These are phyloP conservation scores for Penicillium thymicola DNA, from an alignment of 2,329 filamentous ascomycete species.

Conservation along the genomic window DNA sequence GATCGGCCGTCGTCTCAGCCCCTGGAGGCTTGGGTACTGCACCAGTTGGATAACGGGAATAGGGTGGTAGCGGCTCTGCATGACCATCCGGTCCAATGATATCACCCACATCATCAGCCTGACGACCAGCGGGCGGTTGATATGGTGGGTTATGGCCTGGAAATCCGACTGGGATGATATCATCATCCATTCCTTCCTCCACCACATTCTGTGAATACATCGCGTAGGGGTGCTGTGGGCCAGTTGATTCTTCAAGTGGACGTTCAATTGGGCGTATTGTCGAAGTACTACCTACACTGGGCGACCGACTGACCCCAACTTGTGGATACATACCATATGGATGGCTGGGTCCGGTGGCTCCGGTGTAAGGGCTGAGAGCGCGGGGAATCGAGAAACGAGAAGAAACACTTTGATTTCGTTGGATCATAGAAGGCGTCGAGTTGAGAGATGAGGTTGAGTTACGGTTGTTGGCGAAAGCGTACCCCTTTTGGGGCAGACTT, in stretches of 20 bases:
- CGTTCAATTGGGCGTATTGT: conserved; percentile 59
- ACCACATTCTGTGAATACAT: conserved; percentile 81
- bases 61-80: conserved; percentile 86
- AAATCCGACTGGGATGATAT: conserved; percentile 67
- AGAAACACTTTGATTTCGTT: conserved; percentile 44
- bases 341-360: conserved; percentile 71
- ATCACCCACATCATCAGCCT: conserved; percentile 78
- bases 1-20: conserved; percentile 23
- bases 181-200: conserved; percentile 52
- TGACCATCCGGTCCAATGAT: conserved; percentile 86
- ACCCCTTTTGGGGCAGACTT: conserved; percentile 37
- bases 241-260: conserved; percentile 59
- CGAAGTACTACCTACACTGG: conserved; percentile 69
- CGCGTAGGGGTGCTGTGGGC: conserved; percentile 78
- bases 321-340: conserved; percentile 84
- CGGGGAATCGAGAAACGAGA: conserved; percentile 47
- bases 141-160: conserved; percentile 65
- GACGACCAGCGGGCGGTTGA: conserved; percentile 62
- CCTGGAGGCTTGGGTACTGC: conserved; percentile 56
- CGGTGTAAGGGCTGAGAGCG: conserved; percentile 64
- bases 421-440: conserved; percentile 32
- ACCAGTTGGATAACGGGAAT: conserved; percentile 83
- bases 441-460: conserved; percentile 33
- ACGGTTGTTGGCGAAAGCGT: conserved; percentile 28
- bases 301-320: conserved; percentile 54